A percentile compares a stretch with the other conserved stretches of the same genome.
phyloP scores from a whole-genome alignment of 2,329 filamentous ascomycete genomes.

The Bipolaris cookei region DNA sequence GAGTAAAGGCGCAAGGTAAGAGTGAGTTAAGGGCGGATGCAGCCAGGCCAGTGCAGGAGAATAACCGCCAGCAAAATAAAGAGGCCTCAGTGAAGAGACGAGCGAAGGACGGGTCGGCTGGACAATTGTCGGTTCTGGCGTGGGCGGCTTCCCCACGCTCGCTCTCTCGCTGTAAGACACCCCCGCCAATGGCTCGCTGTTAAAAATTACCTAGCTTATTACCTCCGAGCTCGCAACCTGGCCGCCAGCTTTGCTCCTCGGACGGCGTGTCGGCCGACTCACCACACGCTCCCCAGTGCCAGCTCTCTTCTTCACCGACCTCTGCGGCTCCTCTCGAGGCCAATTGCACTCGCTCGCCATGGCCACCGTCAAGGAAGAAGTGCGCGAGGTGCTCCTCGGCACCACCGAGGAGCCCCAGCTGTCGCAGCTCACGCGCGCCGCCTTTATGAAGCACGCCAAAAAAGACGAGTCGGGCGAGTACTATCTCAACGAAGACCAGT shows the following conservation, averaged over 20 bases:
- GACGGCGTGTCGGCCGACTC: slow-evolving; percentile 34
- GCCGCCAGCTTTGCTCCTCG: slow-evolving; percentile 23
- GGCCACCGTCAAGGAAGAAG: slow-evolving; percentile 72
- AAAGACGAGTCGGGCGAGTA: slow-evolving; percentile 79
- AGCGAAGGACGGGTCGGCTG: background rate
- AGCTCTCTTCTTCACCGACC: slow-evolving; percentile 21
- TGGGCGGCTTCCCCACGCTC: slow-evolving; percentile 41
- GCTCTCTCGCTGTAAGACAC: slow-evolving; percentile 23
- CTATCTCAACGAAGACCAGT: slow-evolving; percentile 83
- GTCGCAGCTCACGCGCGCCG: slow-evolving; percentile 75
- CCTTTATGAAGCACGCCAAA: slow-evolving; percentile 77
- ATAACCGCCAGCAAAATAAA: background rate
- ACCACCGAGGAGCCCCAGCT: slow-evolving; percentile 64
- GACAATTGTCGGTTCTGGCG: slow-evolving; percentile 4
- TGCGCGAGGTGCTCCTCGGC: slow-evolving; percentile 69
- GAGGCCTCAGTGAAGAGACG: background rate
- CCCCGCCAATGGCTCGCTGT: slow-evolving; percentile 28
- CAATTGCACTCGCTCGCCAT: slow-evolving; percentile 44
- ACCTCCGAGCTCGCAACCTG: slow-evolving; percentile 37
- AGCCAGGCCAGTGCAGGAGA: background rate
- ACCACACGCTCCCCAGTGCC: slow-evolving; percentile 24
- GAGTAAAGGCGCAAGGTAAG: slow-evolving; percentile 4
- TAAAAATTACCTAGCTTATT: slow-evolving; percentile 28
- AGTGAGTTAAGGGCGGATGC: background rate
- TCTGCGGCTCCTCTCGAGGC: slow-evolving; percentile 18